phyloP scores from a whole-genome alignment of 2,329 filamentous ascomycete species.

The Fusarium staphyleae region DNA sequence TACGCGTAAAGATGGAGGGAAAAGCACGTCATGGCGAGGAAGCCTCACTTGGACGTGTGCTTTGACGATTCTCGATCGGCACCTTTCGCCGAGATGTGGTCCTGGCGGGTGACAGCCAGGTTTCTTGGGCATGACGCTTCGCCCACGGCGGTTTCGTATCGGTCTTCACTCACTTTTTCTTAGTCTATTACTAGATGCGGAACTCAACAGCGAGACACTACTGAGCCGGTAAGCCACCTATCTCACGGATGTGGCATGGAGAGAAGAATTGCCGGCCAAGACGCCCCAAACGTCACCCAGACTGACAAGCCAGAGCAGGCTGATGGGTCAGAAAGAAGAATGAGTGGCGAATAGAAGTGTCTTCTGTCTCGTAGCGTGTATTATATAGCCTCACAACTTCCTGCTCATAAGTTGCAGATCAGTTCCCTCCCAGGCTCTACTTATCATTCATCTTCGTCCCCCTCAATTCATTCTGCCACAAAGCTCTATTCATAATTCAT shows the following conservation, averaged over 20 bases:
- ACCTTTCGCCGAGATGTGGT: not conserved
- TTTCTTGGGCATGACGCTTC: not conserved
- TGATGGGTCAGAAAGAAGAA: not conserved
- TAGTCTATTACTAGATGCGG: not conserved
- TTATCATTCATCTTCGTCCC: not conserved
- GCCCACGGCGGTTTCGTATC: too few relatives aligned
- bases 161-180: too few relatives aligned
- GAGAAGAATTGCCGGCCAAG: not conserved
- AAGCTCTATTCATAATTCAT: not conserved
- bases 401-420: conserved; percentile 1
- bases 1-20: too few relatives aligned
- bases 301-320: not conserved
- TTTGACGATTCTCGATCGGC: not conserved
- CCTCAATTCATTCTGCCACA: not conserved
- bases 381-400: not conserved
- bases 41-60: not conserved
- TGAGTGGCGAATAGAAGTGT: not conserved
- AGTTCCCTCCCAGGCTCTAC: not conserved
- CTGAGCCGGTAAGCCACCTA: not conserved
- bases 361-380: not conserved
- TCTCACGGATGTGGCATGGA: not conserved
- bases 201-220: not conserved
- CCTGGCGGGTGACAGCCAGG: too few relatives aligned
- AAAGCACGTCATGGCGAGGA: not conserved
- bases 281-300: conserved; percentile 2